phyloP scores from a whole-genome alignment of 768 basidiomycete species.

The Termitomyces titanicus region DNA sequence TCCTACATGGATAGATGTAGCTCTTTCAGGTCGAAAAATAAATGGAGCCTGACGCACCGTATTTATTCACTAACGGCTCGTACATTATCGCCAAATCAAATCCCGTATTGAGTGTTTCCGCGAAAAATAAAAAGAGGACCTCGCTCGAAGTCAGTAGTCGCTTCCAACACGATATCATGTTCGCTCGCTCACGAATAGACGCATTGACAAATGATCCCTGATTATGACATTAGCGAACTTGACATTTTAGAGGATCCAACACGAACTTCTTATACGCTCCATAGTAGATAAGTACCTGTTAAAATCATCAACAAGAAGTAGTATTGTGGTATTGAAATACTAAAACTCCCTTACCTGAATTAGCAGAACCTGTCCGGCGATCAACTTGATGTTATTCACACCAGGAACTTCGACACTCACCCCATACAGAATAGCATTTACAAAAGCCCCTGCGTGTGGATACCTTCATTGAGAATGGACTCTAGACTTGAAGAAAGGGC shows the following conservation, averaged over 20 bases:
- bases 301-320: not conserved
- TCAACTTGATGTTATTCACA: not conserved
- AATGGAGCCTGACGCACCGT: constrained; percentile 21
- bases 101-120: constrained; percentile 41
- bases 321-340: not conserved
- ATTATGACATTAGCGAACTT: not conserved
- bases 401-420: constrained; percentile 20
- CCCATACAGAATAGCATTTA: constrained; percentile 44
- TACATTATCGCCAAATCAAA: constrained; percentile 44
- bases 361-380: constrained; percentile 26
- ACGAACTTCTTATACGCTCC: constrained; percentile 35
- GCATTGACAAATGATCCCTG: constrained; percentile 42
- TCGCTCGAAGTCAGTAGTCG: constrained; percentile 6
- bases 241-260: not conserved
- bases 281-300: constrained; percentile 28
- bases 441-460: constrained; percentile 9
- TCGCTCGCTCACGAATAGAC: constrained; percentile 29
- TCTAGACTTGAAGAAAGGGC: constrained; percentile 14
- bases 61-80: constrained; percentile 41
- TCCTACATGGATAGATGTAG: constrained; percentile 17
- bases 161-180: not conserved
- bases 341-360: constrained; percentile 28
- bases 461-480: not conserved
- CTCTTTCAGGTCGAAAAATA: not conserved
- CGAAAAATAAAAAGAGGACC: constrained; percentile 39